Conservation (phyloP, 78 protist genomes). For the Bodo saltans region DNA sequence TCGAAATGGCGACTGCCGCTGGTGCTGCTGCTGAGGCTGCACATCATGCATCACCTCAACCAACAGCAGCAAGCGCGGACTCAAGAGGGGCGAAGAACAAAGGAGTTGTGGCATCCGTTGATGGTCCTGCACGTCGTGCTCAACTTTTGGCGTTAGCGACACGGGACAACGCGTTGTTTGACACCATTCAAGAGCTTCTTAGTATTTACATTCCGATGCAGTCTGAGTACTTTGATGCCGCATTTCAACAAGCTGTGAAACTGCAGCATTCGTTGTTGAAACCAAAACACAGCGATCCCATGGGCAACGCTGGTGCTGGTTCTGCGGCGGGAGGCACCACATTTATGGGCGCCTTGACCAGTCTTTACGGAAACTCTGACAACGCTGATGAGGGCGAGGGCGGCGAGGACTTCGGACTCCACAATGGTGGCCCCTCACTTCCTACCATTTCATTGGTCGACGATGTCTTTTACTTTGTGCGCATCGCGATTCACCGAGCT, state of each 20-base stretch:
- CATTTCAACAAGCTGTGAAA: background rate
- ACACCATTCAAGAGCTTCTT: slow-evolving; percentile 11
- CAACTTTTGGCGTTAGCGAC: too few species aligned
- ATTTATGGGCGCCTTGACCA: background rate
- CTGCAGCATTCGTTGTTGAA: background rate
- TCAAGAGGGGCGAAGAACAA: background rate
- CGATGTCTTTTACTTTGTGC: slow-evolving; percentile 2
- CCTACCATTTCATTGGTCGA: background rate
- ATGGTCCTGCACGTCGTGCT: too few species aligned
- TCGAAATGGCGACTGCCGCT: background rate
- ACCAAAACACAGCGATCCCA: too few species aligned
- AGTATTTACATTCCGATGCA: slow-evolving; percentile 3
- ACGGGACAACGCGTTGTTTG: background rate
- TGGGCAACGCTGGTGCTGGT: background rate
- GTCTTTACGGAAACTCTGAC: background rate
- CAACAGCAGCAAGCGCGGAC: background rate
- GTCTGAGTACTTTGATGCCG: background rate
- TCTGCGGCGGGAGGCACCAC: background rate
- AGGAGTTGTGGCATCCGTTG: background rate
- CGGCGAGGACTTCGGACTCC: background rate
- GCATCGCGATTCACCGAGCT: background rate
- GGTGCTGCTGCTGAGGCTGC: background rate
- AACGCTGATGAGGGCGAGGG: too few species aligned
- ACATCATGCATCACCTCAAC: too few species aligned
- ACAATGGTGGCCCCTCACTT: background rate